Conservation (phyloP, 2,329 filamentous ascomycete species). For the Thelonectria rubi region DNA sequence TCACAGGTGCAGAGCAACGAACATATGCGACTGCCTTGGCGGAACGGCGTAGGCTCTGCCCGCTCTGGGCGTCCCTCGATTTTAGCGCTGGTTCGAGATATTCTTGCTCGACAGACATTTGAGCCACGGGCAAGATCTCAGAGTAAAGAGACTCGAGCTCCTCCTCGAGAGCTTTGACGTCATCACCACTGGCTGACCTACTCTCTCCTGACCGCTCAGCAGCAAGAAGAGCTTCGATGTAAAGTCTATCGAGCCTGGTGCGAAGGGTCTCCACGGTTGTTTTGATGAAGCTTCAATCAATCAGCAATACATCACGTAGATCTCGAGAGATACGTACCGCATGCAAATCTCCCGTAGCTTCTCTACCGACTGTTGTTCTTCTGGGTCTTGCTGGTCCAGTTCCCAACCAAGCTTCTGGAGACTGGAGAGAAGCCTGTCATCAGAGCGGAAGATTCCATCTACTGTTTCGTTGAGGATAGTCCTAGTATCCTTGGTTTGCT, state of each 20-base stretch:
- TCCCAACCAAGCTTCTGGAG: constrained; percentile 73
- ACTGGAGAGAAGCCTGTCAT: constrained; percentile 71
- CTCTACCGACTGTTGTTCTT: constrained; percentile 62
- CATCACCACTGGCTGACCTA: constrained; percentile 46
- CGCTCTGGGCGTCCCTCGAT: constrained; percentile 54
- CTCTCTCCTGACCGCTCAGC: constrained; percentile 43
- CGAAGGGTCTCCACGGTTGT: constrained; percentile 64
- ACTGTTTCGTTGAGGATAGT: constrained; percentile 59
- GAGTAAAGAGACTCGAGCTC: constrained; percentile 75
- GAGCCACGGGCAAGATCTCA: constrained; percentile 74
- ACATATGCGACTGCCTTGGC: constrained; percentile 62
- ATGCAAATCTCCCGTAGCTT: constrained; percentile 68
- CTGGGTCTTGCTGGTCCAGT: constrained; percentile 61
- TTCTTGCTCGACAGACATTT: constrained; percentile 76
- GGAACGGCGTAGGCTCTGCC: constrained; percentile 55
- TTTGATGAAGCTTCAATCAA: constrained; percentile 60
- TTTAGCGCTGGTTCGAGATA: constrained; percentile 68
- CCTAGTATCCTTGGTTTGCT: constrained; percentile 58
- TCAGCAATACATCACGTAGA: constrained; percentile 18
- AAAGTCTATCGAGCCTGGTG: constrained; percentile 64
- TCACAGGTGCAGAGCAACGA: constrained; percentile 32
- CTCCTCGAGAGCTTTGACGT: constrained; percentile 63
- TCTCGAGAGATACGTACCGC: constrained; percentile 48
- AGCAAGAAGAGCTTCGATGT: constrained; percentile 56
- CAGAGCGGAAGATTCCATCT: constrained; percentile 62